A percentile compares a stretch with the other conserved stretches of the same genome.
These are phyloP conservation scores for Begonia fuchsioides DNA, from an alignment of 306 rosid species.

Conservation along the genomic window DNA sequence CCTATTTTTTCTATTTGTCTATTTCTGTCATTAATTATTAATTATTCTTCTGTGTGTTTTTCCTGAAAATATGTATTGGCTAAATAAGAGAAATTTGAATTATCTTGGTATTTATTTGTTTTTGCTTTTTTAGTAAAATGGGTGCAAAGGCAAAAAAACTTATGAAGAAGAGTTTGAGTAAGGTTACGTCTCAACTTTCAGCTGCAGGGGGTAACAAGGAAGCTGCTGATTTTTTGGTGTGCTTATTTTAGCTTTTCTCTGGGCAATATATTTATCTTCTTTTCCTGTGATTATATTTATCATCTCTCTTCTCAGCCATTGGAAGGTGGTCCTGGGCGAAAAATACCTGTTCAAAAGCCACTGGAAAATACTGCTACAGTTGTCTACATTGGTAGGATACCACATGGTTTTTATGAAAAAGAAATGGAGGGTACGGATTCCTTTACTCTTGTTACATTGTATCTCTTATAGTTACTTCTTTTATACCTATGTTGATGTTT, in stretches of 20 bases:
- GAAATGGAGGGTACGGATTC: slow-evolving; percentile 63
- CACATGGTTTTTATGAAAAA: slow-evolving; percentile 69
- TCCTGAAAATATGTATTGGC: too few relatives aligned
- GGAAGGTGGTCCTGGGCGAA: slow-evolving; percentile 55
- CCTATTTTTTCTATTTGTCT: too few relatives aligned
- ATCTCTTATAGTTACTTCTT: not conserved
- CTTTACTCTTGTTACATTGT: not conserved
- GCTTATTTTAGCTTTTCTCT: not conserved
- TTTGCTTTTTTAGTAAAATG: slow-evolving; percentile 18
- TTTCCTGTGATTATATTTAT: not conserved
- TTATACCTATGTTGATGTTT: not conserved
- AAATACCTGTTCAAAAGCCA: slow-evolving; percentile 27
- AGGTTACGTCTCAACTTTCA: slow-evolving; percentile 15
- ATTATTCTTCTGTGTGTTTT: too few relatives aligned
- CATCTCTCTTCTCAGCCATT: slow-evolving; percentile 29
- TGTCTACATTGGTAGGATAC: slow-evolving; percentile 49
- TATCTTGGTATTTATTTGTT: not conserved
- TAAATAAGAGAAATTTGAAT: too few relatives aligned
- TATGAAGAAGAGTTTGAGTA: slow-evolving; percentile 52
- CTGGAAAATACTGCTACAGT: slow-evolving; percentile 34
- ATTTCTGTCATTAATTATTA: too few relatives aligned
- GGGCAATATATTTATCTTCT: not conserved
- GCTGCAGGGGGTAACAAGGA: slow-evolving; percentile 14
- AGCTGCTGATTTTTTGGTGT: slow-evolving; percentile 61
- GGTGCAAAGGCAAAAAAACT: slow-evolving; percentile 67